Base-by-base conservation (phyloP, 2,329 filamentous ascomycete species). In the Bertia moriformis region DNA sequence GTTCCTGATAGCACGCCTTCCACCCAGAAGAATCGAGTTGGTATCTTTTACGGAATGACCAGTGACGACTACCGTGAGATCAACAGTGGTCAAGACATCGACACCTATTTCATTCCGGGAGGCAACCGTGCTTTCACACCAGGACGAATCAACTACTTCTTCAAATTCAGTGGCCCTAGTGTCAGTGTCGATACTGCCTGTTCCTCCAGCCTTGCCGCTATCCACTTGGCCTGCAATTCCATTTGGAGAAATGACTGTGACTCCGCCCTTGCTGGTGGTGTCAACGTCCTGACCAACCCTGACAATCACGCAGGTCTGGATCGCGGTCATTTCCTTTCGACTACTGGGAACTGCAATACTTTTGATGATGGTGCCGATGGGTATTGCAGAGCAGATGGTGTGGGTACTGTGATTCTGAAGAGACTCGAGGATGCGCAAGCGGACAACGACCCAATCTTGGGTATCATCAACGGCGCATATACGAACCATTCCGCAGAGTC, bases 281-380 rank as follows among this genome's bases (percentile, higher is more conserved):
- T 84, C 15, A 86, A 83, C 38, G 77, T 86, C 43, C 65, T 87
- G 58, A 87, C 82, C 39, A 87, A 86, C 59, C 81, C 83, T 0
- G 83, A 88, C 54, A 83, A 83, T 62, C 85, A 84, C 59, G 69
- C 79, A 10, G 82, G 80, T 47, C 63, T 89, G 4, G 81, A 77
- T 51, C 75, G 81, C 47, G 83, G 81, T 12, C 79, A 85, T 49
- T 88, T 89, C 59, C 61, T 89, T 46, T 84, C 81, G 19, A 80
- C 80, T 60, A 83, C 73, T 39, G 81, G 83, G 4, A 71, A 75
- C 44, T 88, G 83, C 58, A 83, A 85, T 51, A 85, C 83, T 0
- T 91, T 85, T 51, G 83, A 89, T 55, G 78, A 85, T 45, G 73
- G 69, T 27, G 84, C 84, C 2, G 82, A 88, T 57, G 84, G 84